Base-by-base conservation (phyloP, 2,329 filamentous ascomycete species). In the Aaosphaeria arxii region DNA sequence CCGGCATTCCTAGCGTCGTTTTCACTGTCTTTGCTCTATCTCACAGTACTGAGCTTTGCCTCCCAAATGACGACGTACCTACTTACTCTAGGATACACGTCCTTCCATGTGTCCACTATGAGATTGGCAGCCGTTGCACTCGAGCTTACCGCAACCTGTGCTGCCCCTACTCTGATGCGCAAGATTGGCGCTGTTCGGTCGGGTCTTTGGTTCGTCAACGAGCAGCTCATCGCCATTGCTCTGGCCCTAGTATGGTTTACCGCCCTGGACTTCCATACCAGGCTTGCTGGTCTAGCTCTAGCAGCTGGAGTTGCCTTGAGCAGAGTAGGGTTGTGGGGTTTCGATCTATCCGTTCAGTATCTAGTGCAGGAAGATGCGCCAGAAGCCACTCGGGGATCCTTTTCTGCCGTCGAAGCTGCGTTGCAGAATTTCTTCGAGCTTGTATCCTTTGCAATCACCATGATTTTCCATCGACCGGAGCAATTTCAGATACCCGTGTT, bases 351-450 rank as follows among this genome's bases (percentile, higher is more conserved):
- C 46, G 74, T 73, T 1, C 75, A 78, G 49, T 67, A 69, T 32
- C 67, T 77, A 1, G 66, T 78, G 1, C 75, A 77, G 55, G 74
- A 75, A 50, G 71, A 74, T 24, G 71, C 73, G 1, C 58, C 61
- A 0, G 65, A 69, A 42, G 36, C 53, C 0, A 50, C 54, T 6
- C 80, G 88, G n/a, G 87, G 85, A 1, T 71, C 77, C 0, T 91
- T 91, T 56, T 89, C 86, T 0, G 74, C 85, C 0, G 78, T 83
- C 6, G 88, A 91, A 64, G 79, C 83, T 6, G 78, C 83, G 0
- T 76, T 84, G 36, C 87, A 91, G 62, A 90, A 84, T 51, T 55
- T 80, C 1, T 89, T 89, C 51, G 87, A 91, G 64, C 75, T 90
- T 42, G 66, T 84, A 1, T 84, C 86, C 0, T 90, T 83, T 59